phyloP scores from a whole-genome alignment of 495 filamentous ascomycete genomes.

The Glarea lozoyensis region DNA sequence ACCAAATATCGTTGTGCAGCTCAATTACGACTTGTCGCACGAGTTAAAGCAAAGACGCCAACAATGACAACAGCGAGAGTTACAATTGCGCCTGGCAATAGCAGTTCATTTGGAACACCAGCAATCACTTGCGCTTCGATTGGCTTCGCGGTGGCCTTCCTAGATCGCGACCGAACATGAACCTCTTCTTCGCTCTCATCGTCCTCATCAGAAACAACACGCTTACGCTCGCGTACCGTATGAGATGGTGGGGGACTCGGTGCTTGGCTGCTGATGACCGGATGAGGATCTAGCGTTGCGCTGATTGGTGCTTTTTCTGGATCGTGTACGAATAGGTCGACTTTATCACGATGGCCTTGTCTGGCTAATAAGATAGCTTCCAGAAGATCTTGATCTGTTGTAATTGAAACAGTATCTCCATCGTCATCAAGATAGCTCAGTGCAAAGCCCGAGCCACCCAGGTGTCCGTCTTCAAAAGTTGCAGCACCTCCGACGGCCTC shows the following conservation, averaged over 20 bases:
- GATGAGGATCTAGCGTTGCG: constrained; percentile 59
- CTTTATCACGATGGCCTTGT: constrained; percentile 73
- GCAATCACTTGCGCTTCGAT: constrained; percentile 69
- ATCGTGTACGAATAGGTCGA: constrained; percentile 95
- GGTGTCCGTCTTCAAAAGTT: constrained; percentile 63
- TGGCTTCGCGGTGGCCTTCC: constrained; percentile 31
- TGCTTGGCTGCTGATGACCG: constrained; percentile 29
- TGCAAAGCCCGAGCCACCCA: constrained; percentile 77
- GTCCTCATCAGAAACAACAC: constrained; percentile 33
- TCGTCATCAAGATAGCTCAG: constrained; percentile 97
- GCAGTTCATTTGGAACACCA: constrained; percentile 88
- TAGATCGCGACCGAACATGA: constrained; percentile 35
- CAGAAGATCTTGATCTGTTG: constrained; percentile 84
- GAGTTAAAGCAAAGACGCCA: constrained; percentile 84
- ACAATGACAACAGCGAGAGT: constrained; percentile 89
- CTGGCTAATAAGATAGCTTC: constrained; percentile 84
- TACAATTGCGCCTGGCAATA: constrained; percentile 92
- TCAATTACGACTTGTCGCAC: constrained; percentile 56
- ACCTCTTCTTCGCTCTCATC: constrained; percentile 58
- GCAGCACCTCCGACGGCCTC: constrained; percentile 80
- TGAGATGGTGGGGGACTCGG: constrained; percentile 46
- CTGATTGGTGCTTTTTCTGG: constrained; percentile 73
- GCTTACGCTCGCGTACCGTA: constrained; percentile 48
- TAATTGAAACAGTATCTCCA: constrained; percentile 95
- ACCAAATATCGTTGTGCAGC: constrained; percentile 10